These are phyloP conservation scores for Emmonsiellopsis sp. DNA, from an alignment of 2,329 filamentous ascomycete genomes.

Conservation along the genomic window DNA sequence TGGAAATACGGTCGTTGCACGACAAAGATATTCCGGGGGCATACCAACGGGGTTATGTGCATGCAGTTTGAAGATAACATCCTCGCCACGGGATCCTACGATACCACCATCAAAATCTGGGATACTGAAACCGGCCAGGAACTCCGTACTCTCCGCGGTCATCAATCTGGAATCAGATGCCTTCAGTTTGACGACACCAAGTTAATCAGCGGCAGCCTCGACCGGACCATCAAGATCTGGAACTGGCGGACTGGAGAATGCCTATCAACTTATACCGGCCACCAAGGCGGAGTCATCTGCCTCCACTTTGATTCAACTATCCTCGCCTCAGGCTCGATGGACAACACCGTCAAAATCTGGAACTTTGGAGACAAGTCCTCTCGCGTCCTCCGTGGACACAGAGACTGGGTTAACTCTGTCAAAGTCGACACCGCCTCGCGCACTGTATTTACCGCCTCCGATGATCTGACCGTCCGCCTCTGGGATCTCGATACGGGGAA, in stretches of 20 bases:
- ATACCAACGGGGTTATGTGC: conserved; percentile 79
- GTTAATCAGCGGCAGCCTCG: conserved; percentile 81
- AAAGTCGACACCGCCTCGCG: conserved; percentile 71
- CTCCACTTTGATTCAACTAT: conserved; percentile 80
- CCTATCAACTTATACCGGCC: conserved; percentile 68
- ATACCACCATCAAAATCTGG: conserved; percentile 93
- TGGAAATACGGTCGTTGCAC: conserved; percentile 93
- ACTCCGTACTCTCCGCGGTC: conserved; percentile 73
- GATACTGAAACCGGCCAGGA: conserved; percentile 81
- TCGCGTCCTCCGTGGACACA: conserved; percentile 72
- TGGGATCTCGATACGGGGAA: conserved; percentile 84
- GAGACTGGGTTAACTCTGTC: conserved; percentile 95
- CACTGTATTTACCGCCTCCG: conserved; percentile 84
- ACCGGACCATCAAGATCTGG: conserved; percentile 85
- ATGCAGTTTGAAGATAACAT: conserved; percentile 79
- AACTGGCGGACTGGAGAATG: conserved; percentile 90
- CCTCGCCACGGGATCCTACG: conserved; percentile 89
- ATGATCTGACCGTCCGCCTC: conserved; percentile 82
- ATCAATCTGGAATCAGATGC: conserved; percentile 73
- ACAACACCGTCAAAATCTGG: conserved; percentile 85
- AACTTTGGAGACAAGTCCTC: conserved; percentile 78
- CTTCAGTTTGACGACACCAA: conserved; percentile 90
- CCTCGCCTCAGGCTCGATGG: conserved; percentile 80
- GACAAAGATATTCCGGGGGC: conserved; percentile 73
- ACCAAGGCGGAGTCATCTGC: conserved; percentile 72